These are phyloP conservation scores for Pulicaria dysenterica DNA, from an alignment of 129 eudicot genomes.

Conservation along the genomic window DNA sequence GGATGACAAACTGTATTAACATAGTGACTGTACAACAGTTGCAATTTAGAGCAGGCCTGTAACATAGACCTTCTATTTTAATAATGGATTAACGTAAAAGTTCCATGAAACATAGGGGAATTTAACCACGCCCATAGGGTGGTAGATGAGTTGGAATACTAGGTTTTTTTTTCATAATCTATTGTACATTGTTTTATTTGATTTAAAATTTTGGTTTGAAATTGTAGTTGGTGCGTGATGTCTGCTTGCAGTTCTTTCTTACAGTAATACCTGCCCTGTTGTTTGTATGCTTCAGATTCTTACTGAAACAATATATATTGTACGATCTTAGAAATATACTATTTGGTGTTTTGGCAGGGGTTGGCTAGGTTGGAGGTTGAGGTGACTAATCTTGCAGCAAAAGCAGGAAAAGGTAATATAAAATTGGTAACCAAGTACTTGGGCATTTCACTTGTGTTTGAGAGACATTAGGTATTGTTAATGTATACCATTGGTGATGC, in stretches of 20 bases:
- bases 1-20: too few species aligned
- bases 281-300: constrained; percentile 19
- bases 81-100: too few species aligned
- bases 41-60: too few species aligned
- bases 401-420: constrained; percentile 94
- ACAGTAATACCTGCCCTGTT: constrained; percentile 3
- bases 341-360: constrained; percentile 52
- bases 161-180: background rate
- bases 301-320: constrained; percentile 7
- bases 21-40: too few species aligned
- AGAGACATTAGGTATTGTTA: constrained; percentile 12
- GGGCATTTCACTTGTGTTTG: background rate
- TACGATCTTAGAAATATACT: background rate
- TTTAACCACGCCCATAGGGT: too few species aligned
- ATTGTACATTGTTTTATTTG: background rate
- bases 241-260: constrained; percentile 12
- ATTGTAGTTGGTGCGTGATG: constrained; percentile 5
- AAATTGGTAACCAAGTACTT: constrained; percentile 20
- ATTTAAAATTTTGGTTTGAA: constrained; percentile 5
- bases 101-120: too few species aligned
- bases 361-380: constrained; percentile 90
- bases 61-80: too few species aligned
- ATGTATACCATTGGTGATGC: background rate
- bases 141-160: background rate
- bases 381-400: constrained; percentile 96